Evolutionary conservation across 176 grass and related monocot species (phyloP).

Genomic region (Triticum monococcum): DNA sequence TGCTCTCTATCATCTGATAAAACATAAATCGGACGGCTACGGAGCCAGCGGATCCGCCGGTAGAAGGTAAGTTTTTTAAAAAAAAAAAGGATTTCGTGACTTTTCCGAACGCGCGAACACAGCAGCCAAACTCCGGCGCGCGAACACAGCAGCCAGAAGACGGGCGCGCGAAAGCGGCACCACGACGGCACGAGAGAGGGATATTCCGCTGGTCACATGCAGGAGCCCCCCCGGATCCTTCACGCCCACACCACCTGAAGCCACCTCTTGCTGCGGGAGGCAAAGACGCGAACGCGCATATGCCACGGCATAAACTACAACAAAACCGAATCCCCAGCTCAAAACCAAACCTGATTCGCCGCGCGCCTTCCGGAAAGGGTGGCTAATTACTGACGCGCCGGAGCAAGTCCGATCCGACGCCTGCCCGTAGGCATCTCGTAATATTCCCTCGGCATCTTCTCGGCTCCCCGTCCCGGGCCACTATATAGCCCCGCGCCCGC

Average conservation of each 20-base stretch:
- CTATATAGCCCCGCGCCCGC: conserved; percentile 29
- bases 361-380: background rate
- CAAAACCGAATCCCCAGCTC: background rate
- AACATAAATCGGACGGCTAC: too few relatives aligned
- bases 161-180: too few relatives aligned
- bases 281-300: background rate
- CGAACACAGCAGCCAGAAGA: background rate
- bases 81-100: too few relatives aligned
- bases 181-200: background rate
- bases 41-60: too few relatives aligned
- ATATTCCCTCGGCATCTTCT: conserved; percentile 76
- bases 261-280: background rate
- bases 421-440: conserved; percentile 31
- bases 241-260: background rate
- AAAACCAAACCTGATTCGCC: background rate
- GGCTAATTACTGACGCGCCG: background rate
- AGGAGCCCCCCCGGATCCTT: background rate
- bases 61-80: too few relatives aligned
- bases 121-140: background rate
- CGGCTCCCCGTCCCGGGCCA: background rate
- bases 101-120: background rate
- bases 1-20: too few relatives aligned
- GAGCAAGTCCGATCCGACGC: background rate
- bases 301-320: background rate
- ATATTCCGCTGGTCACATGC: background rate